Evolutionary conservation across 139 green algal species (phyloP), one percentile per base, ranked within the genome.

Genomic region (Chlorella sp.): DNA sequence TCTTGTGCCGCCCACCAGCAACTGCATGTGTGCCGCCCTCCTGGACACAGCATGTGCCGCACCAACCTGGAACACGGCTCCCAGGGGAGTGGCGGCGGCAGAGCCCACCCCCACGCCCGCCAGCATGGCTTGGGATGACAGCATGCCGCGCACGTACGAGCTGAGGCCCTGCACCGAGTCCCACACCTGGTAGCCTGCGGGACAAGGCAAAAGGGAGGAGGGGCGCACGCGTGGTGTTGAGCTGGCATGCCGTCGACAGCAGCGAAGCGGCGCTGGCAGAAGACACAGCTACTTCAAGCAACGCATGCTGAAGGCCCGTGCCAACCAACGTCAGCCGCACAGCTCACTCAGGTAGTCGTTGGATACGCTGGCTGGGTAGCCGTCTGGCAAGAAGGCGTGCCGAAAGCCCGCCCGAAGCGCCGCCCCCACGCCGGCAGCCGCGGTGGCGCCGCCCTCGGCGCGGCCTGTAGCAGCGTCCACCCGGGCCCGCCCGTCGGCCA

Each of bases 91-190:
- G n/a, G 92, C 89, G n/a, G 90, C 89, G 74, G 92, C 62, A 20
- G 89, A 75, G 24, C 94, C 95, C 19, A 97, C 93, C 1, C 94
- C 94, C 14, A 96, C 81, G 26, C 93, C 94, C 13, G 76, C 85
- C 62, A 97, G 83, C 17, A 97, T 89, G 3, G 94, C 94, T 22
- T 94, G 87, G 1, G 48, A 89, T 20, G 87, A 91, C 3, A 97
- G 82, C 81, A 96, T 91, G 22, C 95, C 94, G 0, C 95, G 86
- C 19, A 96, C 88, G 78, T 98, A 98, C 32, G 75, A 91, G 70
- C 56, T 91, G 36, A 97, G 74, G 0, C 87, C 95, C 87, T 98
- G 95, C 17, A 70, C 9, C 40, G 40, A 64, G 48, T 70, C 54
- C 51, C 51, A 81, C 24, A 81, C 0, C 20, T 69, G 75, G 36